These are phyloP conservation scores for Boletus hoseneyae DNA, from an alignment of 1,284 basidiomycete genomes.

Conservation along the genomic window DNA sequence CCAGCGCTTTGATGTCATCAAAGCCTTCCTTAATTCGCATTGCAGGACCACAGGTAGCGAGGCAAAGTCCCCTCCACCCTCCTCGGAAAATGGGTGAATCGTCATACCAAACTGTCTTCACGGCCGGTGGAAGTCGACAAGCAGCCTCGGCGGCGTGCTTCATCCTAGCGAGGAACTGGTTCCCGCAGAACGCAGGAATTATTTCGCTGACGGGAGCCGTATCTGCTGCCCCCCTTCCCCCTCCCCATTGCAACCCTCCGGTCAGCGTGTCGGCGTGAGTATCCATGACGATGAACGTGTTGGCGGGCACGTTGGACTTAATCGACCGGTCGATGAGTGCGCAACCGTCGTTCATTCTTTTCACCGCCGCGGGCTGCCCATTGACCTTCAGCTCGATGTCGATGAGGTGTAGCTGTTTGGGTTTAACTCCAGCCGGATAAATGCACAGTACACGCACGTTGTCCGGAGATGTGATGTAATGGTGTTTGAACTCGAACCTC, in stretches of 20 bases:
- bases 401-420: background rate
- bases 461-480: background rate
- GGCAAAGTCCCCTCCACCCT: constrained; percentile 1
- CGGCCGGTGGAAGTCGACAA: too few species aligned
- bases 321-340: background rate
- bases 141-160: too few species aligned
- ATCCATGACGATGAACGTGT: constrained; percentile 1
- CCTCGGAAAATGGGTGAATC: background rate
- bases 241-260: background rate
- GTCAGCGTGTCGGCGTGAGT: background rate
- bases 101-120: background rate
- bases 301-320: background rate
- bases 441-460: background rate
- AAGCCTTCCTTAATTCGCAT: background rate
- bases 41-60: constrained; percentile 1
- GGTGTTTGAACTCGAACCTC: background rate
- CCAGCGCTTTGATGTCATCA: background rate
- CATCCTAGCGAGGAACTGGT: too few species aligned
- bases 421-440: background rate
- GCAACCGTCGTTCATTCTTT: too few species aligned
- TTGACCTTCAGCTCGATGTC: background rate
- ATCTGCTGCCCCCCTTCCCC: background rate
- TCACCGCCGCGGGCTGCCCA: too few species aligned
- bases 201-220: too few species aligned
- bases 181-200: too few species aligned